Conservation (phyloP, 192 early-diverging fungal genomes). For the Coemansia sp. region DNA sequence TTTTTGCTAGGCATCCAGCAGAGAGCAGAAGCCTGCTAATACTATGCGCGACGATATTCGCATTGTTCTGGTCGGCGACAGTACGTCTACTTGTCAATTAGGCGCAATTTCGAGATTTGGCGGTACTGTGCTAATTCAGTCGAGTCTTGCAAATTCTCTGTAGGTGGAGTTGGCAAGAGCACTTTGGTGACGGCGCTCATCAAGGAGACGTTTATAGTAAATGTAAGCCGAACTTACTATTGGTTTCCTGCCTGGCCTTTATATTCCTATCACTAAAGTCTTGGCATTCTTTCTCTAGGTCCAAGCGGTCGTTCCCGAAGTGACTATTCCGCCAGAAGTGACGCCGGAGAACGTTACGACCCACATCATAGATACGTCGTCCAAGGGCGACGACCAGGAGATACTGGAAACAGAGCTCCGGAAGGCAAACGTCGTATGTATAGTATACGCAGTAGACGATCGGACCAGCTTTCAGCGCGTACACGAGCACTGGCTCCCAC, state of each 20-base stretch:
- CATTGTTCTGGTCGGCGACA: conserved; percentile 89
- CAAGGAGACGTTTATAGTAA: conserved; percentile 92
- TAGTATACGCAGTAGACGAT: conserved; percentile 91
- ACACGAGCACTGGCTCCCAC: conserved; percentile 89
- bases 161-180: conserved; percentile 91
- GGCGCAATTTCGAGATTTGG: not conserved
- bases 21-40: not conserved
- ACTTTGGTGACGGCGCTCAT: conserved; percentile 96
- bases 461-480: conserved; percentile 83
- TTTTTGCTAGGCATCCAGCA: not conserved
- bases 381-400: conserved; percentile 81
- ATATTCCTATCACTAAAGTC: not conserved
- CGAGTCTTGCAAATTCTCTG: conserved; percentile 1
- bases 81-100: conserved; percentile 49
- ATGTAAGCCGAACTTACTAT: conserved; percentile 57
- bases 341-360: conserved; percentile 96
- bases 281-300: conserved; percentile 19
- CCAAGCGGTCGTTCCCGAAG: conserved; percentile 98
- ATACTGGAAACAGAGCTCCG: conserved; percentile 89
- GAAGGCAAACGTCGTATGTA: conserved; percentile 97
- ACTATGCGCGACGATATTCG: conserved; percentile 85
- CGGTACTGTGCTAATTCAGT: not conserved
- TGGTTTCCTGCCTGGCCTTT: conserved; percentile 8
- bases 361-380: conserved; percentile 95
- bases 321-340: conserved; percentile 99